Conservation (phyloP, 2,329 filamentous ascomycete species). For the Pseudogymnoascus sp. region DNA sequence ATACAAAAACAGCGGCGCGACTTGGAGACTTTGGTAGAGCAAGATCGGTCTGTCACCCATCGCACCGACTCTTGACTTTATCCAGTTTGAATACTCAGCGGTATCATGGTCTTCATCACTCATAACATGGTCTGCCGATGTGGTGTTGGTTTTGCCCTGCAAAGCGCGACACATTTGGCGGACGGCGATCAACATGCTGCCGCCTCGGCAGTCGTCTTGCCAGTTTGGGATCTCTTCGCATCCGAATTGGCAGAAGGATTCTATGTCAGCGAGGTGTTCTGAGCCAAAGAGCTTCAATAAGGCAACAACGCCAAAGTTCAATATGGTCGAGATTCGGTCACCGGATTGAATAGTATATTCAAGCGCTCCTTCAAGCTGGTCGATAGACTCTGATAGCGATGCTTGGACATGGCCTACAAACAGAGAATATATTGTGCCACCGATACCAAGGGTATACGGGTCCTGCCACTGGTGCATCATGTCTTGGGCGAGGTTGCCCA, state of each 20-base stretch:
- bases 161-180: conserved; percentile 61
- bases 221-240: conserved; percentile 68
- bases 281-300: conserved; percentile 62
- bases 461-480: conserved; percentile 57
- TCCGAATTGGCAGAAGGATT: conserved; percentile 63
- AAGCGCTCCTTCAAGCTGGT: conserved; percentile 56
- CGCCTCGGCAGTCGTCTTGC: conserved; percentile 63
- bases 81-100: conserved; percentile 51
- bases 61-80: conserved; percentile 40
- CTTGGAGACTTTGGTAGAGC: conserved; percentile 61
- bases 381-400: conserved; percentile 50
- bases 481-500: conserved; percentile 55
- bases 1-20: conserved; percentile 55
- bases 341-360: conserved; percentile 60
- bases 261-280: conserved; percentile 61
- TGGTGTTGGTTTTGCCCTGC: conserved; percentile 61
- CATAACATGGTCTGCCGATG: conserved; percentile 45
- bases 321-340: conserved; percentile 62
- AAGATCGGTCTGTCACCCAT: conserved; percentile 53
- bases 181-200: conserved; percentile 58
- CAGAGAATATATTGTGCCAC: conserved; percentile 59
- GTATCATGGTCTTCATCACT: conserved; percentile 60
- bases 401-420: conserved; percentile 64
- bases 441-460: conserved; percentile 58
- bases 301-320: conserved; percentile 62